A percentile compares a stretch with the other conserved stretches of the same genome.
Evolutionary conservation across 768 basidiomycete species (phyloP).

Genomic region (Hericium erinaceus): DNA sequence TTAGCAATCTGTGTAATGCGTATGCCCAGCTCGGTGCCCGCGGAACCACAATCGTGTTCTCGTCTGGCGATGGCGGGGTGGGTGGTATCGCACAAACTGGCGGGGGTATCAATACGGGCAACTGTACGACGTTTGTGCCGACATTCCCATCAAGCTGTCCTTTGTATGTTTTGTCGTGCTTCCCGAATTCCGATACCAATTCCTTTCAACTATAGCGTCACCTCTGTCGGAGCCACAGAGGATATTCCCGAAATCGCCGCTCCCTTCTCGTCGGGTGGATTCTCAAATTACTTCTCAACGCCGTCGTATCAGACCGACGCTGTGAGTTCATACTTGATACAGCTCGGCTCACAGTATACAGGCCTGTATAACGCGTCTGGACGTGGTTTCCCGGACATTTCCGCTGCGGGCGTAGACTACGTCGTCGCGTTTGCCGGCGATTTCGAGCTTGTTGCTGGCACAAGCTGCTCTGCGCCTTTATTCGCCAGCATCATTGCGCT

Average conservation of each 20-base stretch:
- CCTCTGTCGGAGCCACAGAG: conserved; percentile 27
- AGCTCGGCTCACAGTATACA: conserved; percentile 18
- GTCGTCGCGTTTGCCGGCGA: conserved; percentile 16
- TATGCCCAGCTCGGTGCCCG: conserved; percentile 22
- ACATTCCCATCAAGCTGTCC: conserved; percentile 19
- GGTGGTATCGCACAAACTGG: not conserved
- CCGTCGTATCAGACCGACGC: conserved; percentile 30
- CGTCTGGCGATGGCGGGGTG: conserved; percentile 20
- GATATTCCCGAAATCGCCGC: conserved; percentile 23
- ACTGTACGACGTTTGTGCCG: conserved; percentile 11
- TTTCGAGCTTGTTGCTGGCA: conserved; percentile 19
- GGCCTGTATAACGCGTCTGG: conserved; percentile 27
- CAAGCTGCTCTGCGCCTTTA: conserved; percentile 25
- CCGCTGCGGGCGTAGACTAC: conserved; percentile 28
- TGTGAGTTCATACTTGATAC: conserved; percentile 28
- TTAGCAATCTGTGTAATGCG: conserved; percentile 18
- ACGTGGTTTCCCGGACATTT: conserved; percentile 40
- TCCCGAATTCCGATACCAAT: not conserved
- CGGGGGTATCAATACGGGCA: not conserved
- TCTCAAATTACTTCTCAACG: conserved; percentile 24
- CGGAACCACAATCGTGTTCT: conserved; percentile 18
- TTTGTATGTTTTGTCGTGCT: conserved; percentile 5
- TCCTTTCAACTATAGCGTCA: conserved; percentile 16
- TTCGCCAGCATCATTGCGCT: conserved; percentile 26
- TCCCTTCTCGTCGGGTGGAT: conserved; percentile 26